Base-by-base conservation (phyloP, 768 basidiomycete genomes). In the Auriscalpium microsporum region DNA sequence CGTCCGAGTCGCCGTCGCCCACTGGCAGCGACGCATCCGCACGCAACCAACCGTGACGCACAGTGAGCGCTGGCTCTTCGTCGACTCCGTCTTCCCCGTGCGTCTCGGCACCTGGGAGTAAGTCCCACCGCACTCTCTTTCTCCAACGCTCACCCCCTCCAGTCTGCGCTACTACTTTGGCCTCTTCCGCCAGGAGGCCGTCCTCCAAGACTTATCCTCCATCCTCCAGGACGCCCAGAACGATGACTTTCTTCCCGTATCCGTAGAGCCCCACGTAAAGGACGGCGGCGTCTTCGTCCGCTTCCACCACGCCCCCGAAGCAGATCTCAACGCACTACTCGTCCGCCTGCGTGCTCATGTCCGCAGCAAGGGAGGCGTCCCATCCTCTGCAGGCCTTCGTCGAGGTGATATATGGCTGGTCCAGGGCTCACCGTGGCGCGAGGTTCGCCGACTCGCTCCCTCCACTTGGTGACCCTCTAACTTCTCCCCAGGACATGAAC, bases 251-350 rank as follows among this genome's bases (percentile, higher is more conserved):
- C 71, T 73, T 34, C 69, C 90, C n/a, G 63, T 84, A 4, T 77
- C 79, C 21, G 63, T 91, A 6, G 75, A 89, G 52, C 82, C 83
- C 8, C 76, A 82, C 58, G 68, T 71, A 51, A 94, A 94, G 63
- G 91, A 94, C 58, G 92, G 92, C 2, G 93, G 93, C 5, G 84
- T 90, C 14, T 93, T 91, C 65, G 84, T 93, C 38, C 76, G 75
- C 35, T 91, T 93, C 66, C 69, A 73, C 19, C 94, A 85, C 63
- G 68, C 61, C 34, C 68, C 74, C 3, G 56, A 55, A n/a, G 45
- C 50, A 34, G 56, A 58, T 8, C 62, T 58, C 34, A 71, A 72
- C 57, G 60, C 65, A 16, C 64, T 82, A 8, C 66, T 68, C 23
- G 61, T 68, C 2, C 70, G 75, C 19, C 63, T 89, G 1, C 71